These are phyloP conservation scores for Leccinum ochraceum DNA, from an alignment of 768 basidiomycete genomes.

Conservation along the genomic window DNA sequence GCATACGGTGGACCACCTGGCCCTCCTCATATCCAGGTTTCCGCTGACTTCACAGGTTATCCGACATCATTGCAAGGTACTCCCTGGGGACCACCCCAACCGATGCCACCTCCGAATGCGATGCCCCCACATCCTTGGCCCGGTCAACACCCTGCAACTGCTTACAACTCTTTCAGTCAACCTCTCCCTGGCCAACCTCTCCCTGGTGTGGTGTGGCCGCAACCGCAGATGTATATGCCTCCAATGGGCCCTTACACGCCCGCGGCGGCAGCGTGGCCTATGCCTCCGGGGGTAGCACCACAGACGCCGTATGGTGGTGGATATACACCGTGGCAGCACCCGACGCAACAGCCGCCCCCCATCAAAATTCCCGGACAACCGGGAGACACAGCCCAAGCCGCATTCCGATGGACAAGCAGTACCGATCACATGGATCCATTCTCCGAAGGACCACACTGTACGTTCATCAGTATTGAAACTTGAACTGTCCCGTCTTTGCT, in stretches of 20 bases:
- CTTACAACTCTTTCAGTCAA: constrained; percentile 32
- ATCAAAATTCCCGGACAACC: constrained; percentile 23
- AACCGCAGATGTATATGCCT: constrained; percentile 15
- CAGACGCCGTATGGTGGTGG: constrained; percentile 18
- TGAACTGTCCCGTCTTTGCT: constrained; percentile 3
- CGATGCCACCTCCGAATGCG: constrained; percentile 24
- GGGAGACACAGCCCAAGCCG: constrained; percentile 28
- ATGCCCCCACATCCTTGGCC: constrained; percentile 25
- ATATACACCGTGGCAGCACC: constrained; percentile 32
- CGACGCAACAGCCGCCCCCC: constrained; percentile 28
- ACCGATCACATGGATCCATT: constrained; percentile 38
- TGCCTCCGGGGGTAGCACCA: constrained; percentile 27
- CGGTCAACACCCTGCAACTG: constrained; percentile 21
- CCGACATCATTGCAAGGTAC: constrained; percentile 26
- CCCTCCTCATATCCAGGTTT: constrained; percentile 13
- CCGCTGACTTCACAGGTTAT: constrained; percentile 37
- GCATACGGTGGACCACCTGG: constrained; percentile 13
- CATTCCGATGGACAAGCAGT: constrained; percentile 32
- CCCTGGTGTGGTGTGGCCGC: constrained; percentile 21
- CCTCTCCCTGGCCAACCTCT: constrained; percentile 37
- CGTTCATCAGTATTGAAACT: constrained; percentile 16
- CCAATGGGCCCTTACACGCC: constrained; percentile 25
- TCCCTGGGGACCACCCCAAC: constrained; percentile 27
- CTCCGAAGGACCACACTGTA: constrained; percentile 45
- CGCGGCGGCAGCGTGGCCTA: constrained; percentile 29